Percentiles rank a stretch among this genome's conserved stretches.
Evolutionary conservation across 495 filamentous ascomycete species (phyloP).

Genomic region (Lasiosphaeris hirsuta): DNA sequence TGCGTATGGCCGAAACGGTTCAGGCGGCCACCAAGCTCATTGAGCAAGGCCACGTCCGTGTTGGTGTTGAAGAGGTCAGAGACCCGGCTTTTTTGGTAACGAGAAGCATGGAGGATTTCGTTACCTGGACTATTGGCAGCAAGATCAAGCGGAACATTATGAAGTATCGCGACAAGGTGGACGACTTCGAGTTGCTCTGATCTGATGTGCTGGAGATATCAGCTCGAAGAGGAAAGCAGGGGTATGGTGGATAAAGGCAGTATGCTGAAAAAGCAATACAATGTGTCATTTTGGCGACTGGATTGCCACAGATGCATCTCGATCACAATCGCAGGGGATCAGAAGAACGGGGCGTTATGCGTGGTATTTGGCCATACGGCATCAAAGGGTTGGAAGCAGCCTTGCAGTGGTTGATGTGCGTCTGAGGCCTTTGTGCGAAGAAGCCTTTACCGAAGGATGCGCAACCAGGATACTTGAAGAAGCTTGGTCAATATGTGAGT

Average conservation of each 20-base stretch:
- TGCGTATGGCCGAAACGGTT: slow-evolving; percentile 86
- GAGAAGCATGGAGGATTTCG: slow-evolving; percentile 89
- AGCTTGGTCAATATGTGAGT: too few relatives aligned
- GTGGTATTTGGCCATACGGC: too few relatives aligned
- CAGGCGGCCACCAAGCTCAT: slow-evolving; percentile 79
- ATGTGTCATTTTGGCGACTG: too few relatives aligned
- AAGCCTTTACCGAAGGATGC: too few relatives aligned
- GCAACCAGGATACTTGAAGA: too few relatives aligned
- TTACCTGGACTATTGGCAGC: slow-evolving; percentile 93
- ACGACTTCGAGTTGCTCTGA: slow-evolving; percentile 90
- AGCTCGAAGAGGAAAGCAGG: not conserved
- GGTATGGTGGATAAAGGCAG: not conserved
- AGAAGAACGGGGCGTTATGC: too few relatives aligned
- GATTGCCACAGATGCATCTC: not conserved
- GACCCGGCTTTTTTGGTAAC: slow-evolving; percentile 79
- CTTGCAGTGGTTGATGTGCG: too few relatives aligned
- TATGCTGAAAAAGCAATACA: too few relatives aligned
- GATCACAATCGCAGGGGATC: too few relatives aligned
- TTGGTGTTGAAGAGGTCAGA: slow-evolving; percentile 85
- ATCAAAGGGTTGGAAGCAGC: too few relatives aligned
- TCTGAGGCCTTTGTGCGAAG: too few relatives aligned
- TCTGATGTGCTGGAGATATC: not conserved
- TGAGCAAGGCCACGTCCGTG: slow-evolving; percentile 92
- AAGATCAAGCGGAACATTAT: slow-evolving; percentile 96
- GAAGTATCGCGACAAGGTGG: slow-evolving; percentile 89